phyloP scores from a whole-genome alignment of 1,284 basidiomycete genomes.

The Ustilago tritici region DNA sequence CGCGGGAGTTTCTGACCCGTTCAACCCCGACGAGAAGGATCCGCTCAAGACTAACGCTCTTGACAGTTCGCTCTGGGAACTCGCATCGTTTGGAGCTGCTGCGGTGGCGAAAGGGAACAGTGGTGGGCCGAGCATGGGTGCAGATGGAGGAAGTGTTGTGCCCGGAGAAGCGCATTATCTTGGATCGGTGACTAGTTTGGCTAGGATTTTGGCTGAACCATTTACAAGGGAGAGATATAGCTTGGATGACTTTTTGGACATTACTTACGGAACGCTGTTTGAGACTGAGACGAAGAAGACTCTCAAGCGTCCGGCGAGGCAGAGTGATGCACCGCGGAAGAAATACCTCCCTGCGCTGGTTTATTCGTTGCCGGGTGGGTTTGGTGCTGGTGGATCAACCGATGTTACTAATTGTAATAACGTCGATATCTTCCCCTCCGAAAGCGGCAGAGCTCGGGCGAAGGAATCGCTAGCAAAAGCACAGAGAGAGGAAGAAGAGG shows the following conservation, averaged over 20 bases:
- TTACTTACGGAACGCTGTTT: conserved; percentile 92
- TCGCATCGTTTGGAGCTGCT: conserved; percentile 76
- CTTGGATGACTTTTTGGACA: conserved; percentile 97
- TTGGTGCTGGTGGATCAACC: conserved; percentile 38
- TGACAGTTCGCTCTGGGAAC: conserved; percentile 91
- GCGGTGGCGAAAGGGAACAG: conserved; percentile 27
- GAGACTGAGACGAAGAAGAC: conserved; percentile 85
- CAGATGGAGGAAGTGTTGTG: conserved; percentile 24
- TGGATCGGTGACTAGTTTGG: conserved; percentile 82
- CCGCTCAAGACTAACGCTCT: conserved; percentile 84
- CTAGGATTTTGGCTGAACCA: conserved; percentile 86
- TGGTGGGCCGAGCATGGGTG: conserved; percentile 26
- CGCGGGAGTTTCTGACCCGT: conserved; percentile 72
- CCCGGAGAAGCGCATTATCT: conserved; percentile 80
- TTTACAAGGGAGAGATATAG: conserved; percentile 91
- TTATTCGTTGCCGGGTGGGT: conserved; percentile 41
- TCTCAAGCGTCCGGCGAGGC: conserved; percentile 70
- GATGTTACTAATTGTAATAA: conserved; percentile 22
- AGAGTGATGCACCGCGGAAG: neutral
- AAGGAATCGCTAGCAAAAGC: conserved; percentile 21
- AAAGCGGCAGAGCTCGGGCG: conserved; percentile 19
- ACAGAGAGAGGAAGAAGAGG: conserved; percentile 32
- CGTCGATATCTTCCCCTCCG: conserved; percentile 44
- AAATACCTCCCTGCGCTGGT: conserved; percentile 25
- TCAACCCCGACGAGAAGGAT: conserved; percentile 77